A percentile compares a stretch with the other conserved stretches of the same genome.
phyloP scores from a whole-genome alignment of 2,329 filamentous ascomycete genomes.

The Colletotrichum chrysophilum region DNA sequence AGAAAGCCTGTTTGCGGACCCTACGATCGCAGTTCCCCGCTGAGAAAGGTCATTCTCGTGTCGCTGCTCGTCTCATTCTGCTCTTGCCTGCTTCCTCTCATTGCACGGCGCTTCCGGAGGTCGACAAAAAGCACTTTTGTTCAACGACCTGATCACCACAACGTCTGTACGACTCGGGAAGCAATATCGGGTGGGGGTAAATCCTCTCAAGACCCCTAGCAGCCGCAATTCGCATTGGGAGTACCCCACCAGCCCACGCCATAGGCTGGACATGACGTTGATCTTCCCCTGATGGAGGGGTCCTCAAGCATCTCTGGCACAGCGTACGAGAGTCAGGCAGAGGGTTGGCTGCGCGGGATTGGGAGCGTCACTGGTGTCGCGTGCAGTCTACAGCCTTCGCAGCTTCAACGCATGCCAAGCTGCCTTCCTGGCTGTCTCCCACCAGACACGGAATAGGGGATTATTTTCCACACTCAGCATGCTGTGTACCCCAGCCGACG shows the following conservation, averaged over 20 bases:
- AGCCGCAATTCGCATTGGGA: not conserved
- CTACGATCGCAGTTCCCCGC: constrained; percentile 8
- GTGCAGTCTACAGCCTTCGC: not conserved
- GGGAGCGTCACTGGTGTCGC: constrained; percentile 8
- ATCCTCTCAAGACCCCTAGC: not conserved
- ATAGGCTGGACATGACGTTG: constrained; percentile 13
- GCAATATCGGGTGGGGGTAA: not conserved
- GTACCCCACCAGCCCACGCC: constrained; percentile 14
- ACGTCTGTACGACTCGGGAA: not conserved
- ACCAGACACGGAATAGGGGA: not conserved
- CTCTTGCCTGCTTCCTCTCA: not conserved
- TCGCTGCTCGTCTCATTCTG: not conserved
- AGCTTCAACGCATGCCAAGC: constrained; percentile 1
- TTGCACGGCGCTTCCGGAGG: not conserved
- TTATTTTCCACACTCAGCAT: not conserved
- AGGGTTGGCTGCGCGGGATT: not conserved
- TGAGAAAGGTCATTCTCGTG: not conserved
- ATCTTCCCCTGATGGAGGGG: constrained; percentile 1
- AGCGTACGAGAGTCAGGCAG: not conserved
- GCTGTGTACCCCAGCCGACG: not conserved
- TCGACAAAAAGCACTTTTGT: not conserved
- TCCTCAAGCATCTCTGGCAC: not conserved
- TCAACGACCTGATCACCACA: not conserved
- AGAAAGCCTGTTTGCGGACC: constrained; percentile 10
- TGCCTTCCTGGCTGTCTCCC: not conserved